phyloP scores from a whole-genome alignment of 1,139 yeast species.

The Candida labiduridarum region DNA sequence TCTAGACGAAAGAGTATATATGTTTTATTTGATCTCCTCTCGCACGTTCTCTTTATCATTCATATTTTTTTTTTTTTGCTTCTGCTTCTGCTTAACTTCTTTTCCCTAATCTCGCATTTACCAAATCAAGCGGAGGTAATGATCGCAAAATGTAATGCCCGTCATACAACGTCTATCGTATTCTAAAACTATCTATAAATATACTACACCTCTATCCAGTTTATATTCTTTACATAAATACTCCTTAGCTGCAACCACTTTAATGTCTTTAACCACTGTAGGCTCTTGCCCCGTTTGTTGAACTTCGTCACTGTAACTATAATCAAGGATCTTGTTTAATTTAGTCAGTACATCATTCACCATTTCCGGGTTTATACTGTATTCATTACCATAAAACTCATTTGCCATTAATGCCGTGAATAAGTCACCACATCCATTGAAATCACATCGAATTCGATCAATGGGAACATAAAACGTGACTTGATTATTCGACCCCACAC shows the following conservation, averaged over 20 bases:
- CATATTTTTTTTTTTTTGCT: not conserved
- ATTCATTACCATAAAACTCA: constrained; percentile 26
- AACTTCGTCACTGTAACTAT: constrained; percentile 30
- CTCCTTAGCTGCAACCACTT: constrained; percentile 30
- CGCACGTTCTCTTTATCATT: not conserved
- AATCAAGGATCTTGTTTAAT: constrained; percentile 32
- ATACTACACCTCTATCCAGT: constrained; percentile 12
- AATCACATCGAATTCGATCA: constrained; percentile 35
- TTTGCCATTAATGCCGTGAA: constrained; percentile 45
- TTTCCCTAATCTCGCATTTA: constrained; percentile 1
- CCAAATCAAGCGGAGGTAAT: not conserved
- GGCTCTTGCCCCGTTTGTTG: constrained; percentile 14
- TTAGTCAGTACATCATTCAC: constrained; percentile 31
- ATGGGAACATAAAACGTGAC: constrained; percentile 32
- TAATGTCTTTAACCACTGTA: constrained; percentile 33
- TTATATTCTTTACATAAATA: constrained; percentile 16
- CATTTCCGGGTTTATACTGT: constrained; percentile 26
- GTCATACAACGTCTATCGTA: not conserved
- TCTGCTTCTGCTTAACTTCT: not conserved
- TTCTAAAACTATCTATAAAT: constrained; percentile 10
- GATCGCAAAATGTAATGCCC: not conserved
- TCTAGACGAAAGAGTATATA: not conserved
- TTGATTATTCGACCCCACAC: constrained; percentile 32
- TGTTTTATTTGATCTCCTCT: not conserved
- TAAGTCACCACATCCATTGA: constrained; percentile 51